Percentiles rank a stretch among this genome's conserved stretches.
These are phyloP conservation scores for Plasmodium cynomolgi DNA, from an alignment of 169 alveolate genomes.

Conservation along the genomic window DNA sequence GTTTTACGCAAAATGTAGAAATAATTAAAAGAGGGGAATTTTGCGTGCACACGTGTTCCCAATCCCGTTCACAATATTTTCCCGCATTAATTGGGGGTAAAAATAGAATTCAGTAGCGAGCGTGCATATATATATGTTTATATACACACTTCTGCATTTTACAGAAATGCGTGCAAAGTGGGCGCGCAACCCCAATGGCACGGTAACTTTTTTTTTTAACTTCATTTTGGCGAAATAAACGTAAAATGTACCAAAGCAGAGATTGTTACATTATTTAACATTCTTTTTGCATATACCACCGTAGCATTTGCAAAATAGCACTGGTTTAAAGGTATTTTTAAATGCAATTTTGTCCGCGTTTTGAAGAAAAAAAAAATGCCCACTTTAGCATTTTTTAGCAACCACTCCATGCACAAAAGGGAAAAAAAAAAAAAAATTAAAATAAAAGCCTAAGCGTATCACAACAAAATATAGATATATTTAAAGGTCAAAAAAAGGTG, in stretches of 20 bases:
- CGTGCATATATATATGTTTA: background rate
- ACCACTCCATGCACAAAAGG: background rate
- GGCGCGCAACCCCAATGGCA: background rate
- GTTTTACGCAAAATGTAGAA: background rate
- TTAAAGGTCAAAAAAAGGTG: background rate
- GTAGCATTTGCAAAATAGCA: background rate
- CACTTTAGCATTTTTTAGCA: background rate
- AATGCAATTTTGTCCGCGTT: background rate
- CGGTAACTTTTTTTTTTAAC: background rate
- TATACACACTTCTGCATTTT: background rate
- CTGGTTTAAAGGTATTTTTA: background rate
- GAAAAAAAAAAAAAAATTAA: background rate
- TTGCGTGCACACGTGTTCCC: background rate
- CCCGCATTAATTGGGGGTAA: background rate
- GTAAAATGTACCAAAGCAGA: background rate
- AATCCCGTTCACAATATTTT: background rate
- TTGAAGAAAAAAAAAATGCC: background rate
- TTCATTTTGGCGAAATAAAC: background rate
- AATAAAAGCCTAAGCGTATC: background rate
- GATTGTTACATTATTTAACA: background rate
- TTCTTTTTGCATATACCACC: background rate
- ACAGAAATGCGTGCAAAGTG: background rate
- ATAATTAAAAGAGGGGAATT: background rate
- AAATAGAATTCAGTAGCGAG: background rate
- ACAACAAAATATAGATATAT: slow-evolving; percentile 11